Conservation (phyloP, 257 asterid species). For the Nicotiana obtusifolia region DNA sequence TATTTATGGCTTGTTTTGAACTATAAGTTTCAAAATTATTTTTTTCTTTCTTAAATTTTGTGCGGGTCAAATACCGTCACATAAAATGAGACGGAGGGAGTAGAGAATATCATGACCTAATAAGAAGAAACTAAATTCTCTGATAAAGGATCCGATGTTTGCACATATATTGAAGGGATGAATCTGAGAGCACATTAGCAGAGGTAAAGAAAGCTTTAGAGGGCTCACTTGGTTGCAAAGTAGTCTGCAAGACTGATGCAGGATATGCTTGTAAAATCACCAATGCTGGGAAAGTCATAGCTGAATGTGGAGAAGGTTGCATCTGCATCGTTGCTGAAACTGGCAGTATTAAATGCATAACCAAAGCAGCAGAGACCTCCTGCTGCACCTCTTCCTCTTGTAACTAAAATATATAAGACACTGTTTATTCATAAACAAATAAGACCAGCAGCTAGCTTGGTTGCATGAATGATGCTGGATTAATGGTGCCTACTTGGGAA, state of each 20-base stretch:
- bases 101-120: no score
- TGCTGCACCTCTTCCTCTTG: neutral
- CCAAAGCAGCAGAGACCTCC: neutral
- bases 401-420: neutral
- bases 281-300: constrained; percentile 1
- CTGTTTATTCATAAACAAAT: neutral
- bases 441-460: neutral
- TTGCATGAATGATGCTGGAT: neutral
- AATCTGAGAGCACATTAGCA: neutral
- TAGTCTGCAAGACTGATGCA: constrained; percentile 6
- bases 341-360: neutral
- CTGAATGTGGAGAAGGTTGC: constrained; percentile 21
- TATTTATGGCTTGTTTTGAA: no score
- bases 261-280: constrained; percentile 3
- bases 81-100: neutral
- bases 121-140: no score
- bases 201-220: constrained; percentile 2
- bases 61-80: neutral
- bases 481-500: neutral
- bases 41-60: neutral
- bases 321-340: constrained; percentile 8
- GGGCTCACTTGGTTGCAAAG: neutral
- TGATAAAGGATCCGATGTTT: neutral
- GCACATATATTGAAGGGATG: neutral
- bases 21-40: neutral